Conservation (phyloP, 2,329 filamentous ascomycete species). For the Chaetomium sp. region DNA sequence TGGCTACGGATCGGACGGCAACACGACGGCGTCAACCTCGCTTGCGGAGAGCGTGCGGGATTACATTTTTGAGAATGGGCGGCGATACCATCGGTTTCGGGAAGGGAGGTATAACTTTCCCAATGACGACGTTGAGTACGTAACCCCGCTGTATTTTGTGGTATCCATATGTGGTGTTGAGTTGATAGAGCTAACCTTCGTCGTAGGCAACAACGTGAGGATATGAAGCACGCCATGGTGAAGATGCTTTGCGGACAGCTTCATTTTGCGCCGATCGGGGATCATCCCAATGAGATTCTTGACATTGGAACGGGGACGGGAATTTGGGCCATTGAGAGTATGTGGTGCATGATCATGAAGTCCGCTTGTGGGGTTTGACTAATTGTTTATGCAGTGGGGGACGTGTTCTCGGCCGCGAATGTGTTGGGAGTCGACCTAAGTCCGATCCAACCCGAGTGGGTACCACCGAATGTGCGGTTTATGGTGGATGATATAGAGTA, state of each 20-base stretch:
- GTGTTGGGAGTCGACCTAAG: constrained; percentile 39
- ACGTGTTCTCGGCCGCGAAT: constrained; percentile 35
- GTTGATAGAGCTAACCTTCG: background rate
- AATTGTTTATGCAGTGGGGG: constrained; percentile 30
- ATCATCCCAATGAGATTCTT: constrained; percentile 43
- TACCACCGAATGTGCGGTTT: constrained; percentile 56
- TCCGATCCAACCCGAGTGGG: constrained; percentile 42
- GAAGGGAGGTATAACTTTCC: constrained; percentile 52
- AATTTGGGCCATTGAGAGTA: constrained; percentile 52
- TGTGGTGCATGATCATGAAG: background rate
- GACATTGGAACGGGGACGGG: constrained; percentile 55
- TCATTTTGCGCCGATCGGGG: constrained; percentile 46
- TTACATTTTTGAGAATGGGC: constrained; percentile 51
- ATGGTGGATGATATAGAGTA: constrained; percentile 55
- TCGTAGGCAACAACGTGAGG: constrained; percentile 44
- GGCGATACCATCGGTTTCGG: constrained; percentile 50
- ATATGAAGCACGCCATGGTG: constrained; percentile 50
- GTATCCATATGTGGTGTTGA: background rate
- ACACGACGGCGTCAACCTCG: constrained; percentile 28
- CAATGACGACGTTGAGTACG: constrained; percentile 49
- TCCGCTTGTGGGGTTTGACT: background rate
- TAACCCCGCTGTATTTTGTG: background rate
- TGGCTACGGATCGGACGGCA: constrained; percentile 27
- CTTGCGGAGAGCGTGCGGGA: constrained; percentile 38
- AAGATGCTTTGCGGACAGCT: constrained; percentile 43